These are phyloP conservation scores for Aspergillus clavatus DNA, from an alignment of 2,329 filamentous ascomycete species.

Conservation along the genomic window DNA sequence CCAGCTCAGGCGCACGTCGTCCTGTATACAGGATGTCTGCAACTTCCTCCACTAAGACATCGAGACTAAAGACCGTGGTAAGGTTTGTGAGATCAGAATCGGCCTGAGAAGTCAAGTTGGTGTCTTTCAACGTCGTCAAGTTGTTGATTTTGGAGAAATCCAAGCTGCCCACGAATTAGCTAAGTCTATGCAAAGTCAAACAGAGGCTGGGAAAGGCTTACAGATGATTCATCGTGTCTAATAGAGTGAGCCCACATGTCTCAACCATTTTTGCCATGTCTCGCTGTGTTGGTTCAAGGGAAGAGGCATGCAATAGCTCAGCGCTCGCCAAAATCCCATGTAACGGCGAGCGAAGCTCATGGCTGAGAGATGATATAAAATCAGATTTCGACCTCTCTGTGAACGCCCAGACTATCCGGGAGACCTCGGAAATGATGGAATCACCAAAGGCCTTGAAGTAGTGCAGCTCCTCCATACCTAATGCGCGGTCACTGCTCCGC, in stretches of 20 bases:
- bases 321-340: conserved; percentile 44
- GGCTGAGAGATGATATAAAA: conserved; percentile 49
- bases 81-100: conserved; percentile 13
- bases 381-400: conserved; percentile 46
- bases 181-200: background rate
- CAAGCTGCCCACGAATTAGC: conserved; percentile 6
- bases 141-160: conserved; percentile 30
- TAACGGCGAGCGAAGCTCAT: conserved; percentile 46
- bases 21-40: conserved; percentile 22
- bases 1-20: conserved; percentile 7
- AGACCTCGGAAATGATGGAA: conserved; percentile 35
- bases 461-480: conserved; percentile 23
- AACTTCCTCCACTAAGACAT: conserved; percentile 22
- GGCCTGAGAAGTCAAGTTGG: background rate
- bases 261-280: conserved; percentile 44
- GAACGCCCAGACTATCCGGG: conserved; percentile 29
- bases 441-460: conserved; percentile 34
- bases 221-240: conserved; percentile 41
- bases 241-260: conserved; percentile 47
- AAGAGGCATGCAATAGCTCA: conserved; percentile 45
- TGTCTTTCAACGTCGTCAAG: conserved; percentile 8
- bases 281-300: conserved; percentile 33
- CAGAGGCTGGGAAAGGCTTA: conserved; percentile 2
- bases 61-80: conserved; percentile 23
- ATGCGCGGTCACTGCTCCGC: conserved; percentile 14